Percentiles rank a stretch among this genome's conserved stretches.
Evolutionary conservation across 768 basidiomycete genomes (phyloP).

Genomic region (Omphalotus guepiniiformis): DNA sequence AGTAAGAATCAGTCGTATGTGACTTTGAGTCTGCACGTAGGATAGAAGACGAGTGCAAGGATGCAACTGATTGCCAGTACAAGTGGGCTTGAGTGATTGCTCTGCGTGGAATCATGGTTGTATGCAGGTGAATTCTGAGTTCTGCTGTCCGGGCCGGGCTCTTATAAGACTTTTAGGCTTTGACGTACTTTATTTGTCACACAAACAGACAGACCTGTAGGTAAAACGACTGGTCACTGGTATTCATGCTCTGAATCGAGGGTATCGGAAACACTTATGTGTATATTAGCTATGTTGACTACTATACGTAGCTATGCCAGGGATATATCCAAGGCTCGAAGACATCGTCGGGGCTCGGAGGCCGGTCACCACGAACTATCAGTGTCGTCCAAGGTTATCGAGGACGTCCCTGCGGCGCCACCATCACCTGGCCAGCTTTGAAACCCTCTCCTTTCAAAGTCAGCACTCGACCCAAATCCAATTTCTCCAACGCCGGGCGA

Average conservation of each 20-base stretch:
- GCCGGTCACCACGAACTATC: not conserved
- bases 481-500: not conserved
- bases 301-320: no score
- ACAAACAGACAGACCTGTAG: no score
- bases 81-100: not conserved
- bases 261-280: no score
- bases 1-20: conserved; percentile 7
- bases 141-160: not conserved
- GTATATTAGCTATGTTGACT: no score
- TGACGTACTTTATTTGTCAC: no score
- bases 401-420: no score
- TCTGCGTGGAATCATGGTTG: conserved; percentile 6
- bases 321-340: no score
- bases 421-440: not conserved
- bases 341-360: no score
- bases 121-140: not conserved
- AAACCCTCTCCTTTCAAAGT: not conserved
- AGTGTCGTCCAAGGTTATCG: not conserved
- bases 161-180: no score
- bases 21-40: not conserved
- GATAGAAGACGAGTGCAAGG: not conserved
- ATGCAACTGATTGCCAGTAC: not conserved
- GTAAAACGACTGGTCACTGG: no score
- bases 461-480: not conserved
- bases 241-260: no score